phyloP scores from a whole-genome alignment of 2,329 filamentous ascomycete species.

The Arthrocladium fulminans region DNA sequence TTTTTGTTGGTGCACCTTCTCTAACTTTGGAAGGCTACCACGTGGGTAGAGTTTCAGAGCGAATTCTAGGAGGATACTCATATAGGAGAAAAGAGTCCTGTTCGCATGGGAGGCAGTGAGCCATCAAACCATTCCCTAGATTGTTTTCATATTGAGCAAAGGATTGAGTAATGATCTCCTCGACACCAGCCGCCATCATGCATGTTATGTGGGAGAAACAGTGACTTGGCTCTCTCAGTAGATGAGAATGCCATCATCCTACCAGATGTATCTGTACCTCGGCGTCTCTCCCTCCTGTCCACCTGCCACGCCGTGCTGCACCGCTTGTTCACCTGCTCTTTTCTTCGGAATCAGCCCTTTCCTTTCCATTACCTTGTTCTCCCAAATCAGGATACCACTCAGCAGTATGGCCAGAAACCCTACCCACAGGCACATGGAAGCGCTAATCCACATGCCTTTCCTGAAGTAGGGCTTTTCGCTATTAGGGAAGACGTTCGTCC shows the following conservation, averaged over 20 bases:
- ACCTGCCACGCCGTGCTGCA: background rate
- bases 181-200: no score
- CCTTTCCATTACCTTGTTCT: conserved; percentile 22
- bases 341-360: conserved; percentile 11
- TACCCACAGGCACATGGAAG: conserved; percentile 24
- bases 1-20: no score
- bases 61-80: no score
- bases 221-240: no score
- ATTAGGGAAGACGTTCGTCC: conserved; percentile 51
- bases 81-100: no score
- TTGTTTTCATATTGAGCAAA: no score
- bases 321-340: background rate
- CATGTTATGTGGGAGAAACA: no score
- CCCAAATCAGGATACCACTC: conserved; percentile 20
- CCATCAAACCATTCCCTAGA: no score
- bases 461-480: conserved; percentile 29
- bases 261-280: conserved; percentile 9
- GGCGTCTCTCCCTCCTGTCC: conserved; percentile 10
- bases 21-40: no score
- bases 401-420: conserved; percentile 13
- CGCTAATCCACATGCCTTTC: conserved; percentile 32
- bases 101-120: no score
- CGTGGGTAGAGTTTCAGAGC: no score
- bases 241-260: background rate
- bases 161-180: no score